phyloP scores from a whole-genome alignment of 1,139 yeast genomes.

The Debaryomyces nepalensis region DNA sequence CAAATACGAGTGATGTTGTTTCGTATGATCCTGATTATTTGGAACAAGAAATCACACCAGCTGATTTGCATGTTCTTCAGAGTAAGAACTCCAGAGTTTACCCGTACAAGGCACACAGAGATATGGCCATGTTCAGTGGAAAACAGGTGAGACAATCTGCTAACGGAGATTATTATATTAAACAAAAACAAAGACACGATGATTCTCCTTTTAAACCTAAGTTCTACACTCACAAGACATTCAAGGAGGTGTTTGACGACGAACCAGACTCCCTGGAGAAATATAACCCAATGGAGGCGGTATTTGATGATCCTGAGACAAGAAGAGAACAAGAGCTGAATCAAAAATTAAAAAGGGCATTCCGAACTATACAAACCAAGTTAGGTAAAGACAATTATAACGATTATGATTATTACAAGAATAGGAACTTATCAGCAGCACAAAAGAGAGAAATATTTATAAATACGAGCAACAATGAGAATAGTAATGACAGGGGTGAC shows the following conservation, averaged over 20 bases:
- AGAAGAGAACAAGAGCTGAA: conserved; percentile 23
- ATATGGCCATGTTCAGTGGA: conserved; percentile 2
- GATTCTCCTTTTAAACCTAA: conserved; percentile 42
- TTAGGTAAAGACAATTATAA: conserved; percentile 40
- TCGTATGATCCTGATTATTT: conserved; percentile 35
- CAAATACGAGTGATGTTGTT: not conserved
- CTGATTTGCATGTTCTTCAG: conserved; percentile 37
- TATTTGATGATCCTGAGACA: conserved; percentile 37
- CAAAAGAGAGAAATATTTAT: conserved; percentile 13
- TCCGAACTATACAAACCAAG: conserved; percentile 34
- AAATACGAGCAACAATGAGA: conserved; percentile 12
- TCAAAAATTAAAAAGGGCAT: conserved; percentile 32
- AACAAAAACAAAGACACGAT: conserved; percentile 42
- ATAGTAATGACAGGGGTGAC: conserved; percentile 17
- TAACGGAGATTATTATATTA: conserved; percentile 41
- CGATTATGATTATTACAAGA: conserved; percentile 43
- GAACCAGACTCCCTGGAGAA: conserved; percentile 34
- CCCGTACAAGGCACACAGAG: not conserved
- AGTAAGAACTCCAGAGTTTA: conserved; percentile 13
- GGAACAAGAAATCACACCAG: conserved; percentile 42
- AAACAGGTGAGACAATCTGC: conserved; percentile 5
- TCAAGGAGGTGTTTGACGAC: conserved; percentile 44
- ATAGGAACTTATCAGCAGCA: conserved; percentile 17
- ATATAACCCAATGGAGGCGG: conserved; percentile 49
- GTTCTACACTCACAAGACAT: conserved; percentile 47